Percentiles rank a stretch among this genome's conserved stretches.
Conservation (phyloP, 306 rosid genomes). For the Glycine tomentella region DNA sequence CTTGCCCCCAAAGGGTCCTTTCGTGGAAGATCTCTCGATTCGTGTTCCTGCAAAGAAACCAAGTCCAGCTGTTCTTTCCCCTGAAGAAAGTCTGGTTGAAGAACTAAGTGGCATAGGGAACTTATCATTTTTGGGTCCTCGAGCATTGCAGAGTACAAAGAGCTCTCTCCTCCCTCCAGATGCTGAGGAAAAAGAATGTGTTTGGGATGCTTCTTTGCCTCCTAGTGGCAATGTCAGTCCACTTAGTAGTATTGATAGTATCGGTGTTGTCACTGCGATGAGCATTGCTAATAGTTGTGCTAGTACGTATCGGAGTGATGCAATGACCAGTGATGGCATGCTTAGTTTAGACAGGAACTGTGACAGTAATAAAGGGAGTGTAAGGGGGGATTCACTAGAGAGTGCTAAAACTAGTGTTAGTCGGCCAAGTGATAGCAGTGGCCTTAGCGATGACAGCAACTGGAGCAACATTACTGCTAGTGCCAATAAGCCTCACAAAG, state of each 20-base stretch:
- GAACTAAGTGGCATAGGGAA: conserved; percentile 63
- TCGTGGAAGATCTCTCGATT: conserved; percentile 84
- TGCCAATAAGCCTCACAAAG: conserved; percentile 99
- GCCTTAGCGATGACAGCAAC: conserved; percentile 95
- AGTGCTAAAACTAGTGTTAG: conserved; percentile 95
- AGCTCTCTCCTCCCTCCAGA: conserved; percentile 71
- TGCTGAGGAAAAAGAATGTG: conserved; percentile 93
- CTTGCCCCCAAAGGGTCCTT: conserved; percentile 81
- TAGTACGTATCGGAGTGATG: conserved; percentile 87
- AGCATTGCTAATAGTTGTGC: conserved; percentile 92
- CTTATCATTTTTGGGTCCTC: conserved; percentile 61
- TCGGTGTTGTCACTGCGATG: conserved; percentile 92
- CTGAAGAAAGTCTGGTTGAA: conserved; percentile 71
- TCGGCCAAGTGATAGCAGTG: conserved; percentile 94
- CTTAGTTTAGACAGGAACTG: conserved; percentile 88
- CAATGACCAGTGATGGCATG: conserved; percentile 84
- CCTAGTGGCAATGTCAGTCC: conserved; percentile 99
- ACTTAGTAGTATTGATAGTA: conserved; percentile 91
- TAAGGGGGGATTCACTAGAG: conserved; percentile 94
- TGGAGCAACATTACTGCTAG: conserved; percentile 98
- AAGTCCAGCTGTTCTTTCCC: conserved; percentile 60
- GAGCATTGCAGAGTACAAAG: conserved; percentile 73
- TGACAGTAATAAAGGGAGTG: conserved; percentile 82
- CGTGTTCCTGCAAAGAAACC: conserved; percentile 73
- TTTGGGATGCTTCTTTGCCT: conserved; percentile 99